Base-by-base conservation (phyloP, 2,329 filamentous ascomycete species). In the Neofusicoccum cordaticola region DNA sequence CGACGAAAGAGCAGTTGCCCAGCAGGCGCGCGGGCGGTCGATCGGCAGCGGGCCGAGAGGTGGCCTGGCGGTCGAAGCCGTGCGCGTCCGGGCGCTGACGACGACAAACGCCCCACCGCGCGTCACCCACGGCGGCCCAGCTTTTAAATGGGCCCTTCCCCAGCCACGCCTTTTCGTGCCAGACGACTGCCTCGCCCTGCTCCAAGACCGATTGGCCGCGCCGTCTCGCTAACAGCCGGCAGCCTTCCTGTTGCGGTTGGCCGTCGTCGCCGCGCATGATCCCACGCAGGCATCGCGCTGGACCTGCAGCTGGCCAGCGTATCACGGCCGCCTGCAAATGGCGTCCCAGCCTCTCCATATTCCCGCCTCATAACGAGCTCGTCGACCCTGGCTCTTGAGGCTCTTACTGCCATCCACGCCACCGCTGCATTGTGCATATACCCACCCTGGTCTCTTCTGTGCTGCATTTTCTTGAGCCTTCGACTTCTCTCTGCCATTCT, bases 21-120 rank as follows among this genome's bases (percentile, higher is more conserved):
- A 22, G 22, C 22, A 22, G 22, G 22, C 22, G 2, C 22, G 22
- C 22, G 22, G 22, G 22, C 22, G 22, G 34, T 53, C n/a, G 39
- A 42, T 31, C 22, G 27, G 37, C 52, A 8, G 39, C 53, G 53
- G 53, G 39, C 53, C 41, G 53, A 58, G 53, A 31, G 37, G 52
- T 8, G 12, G 17, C 15, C 8, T 6, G 15, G n/a, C 6, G 7
- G 39, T 13, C 27, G 27, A 31, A 31, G 1, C 27, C 27, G 57
- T 44, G 42, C 57, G 48, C 44, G 57, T 34, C 58, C 45, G 58
- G 44, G 44, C 58, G 58, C 58, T 62, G 58, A 62, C 58, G 58
- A 62, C 58, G 58, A 50, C 58, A 34, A 41, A 62, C 27, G 58
- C 58, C 58, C 58, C 58, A 62, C 58, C 58, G 47, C 58, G 58